Base-by-base conservation (phyloP, 768 basidiomycete species). In the Asterophora parasitica region DNA sequence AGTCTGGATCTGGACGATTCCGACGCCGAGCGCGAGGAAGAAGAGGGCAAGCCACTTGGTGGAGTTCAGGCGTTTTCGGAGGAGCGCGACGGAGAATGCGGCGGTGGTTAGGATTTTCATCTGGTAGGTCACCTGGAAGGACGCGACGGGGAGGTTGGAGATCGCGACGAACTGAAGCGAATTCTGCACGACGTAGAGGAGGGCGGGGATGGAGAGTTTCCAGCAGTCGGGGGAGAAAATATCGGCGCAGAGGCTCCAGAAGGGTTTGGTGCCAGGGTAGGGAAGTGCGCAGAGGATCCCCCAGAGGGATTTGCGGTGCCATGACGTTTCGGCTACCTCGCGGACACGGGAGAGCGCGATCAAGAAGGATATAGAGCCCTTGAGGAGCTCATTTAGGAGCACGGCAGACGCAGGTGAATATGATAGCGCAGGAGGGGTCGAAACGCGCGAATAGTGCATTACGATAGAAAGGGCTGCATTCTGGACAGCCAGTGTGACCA, bases 51-150 rank as follows among this genome's bases (percentile, higher is more conserved):
- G 64, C 95, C 96, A 98, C 62, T 97, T 93, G 2, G 75, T 75
- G 0, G 76, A 66, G 26, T 75, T 75, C 33, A 98, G 73, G 58
- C 76, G 79, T 61, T 76, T 88, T 34, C 92, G 82, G 12, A 95
- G 79, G 51, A 97, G 76, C 2, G 80, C 67, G 46, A 95, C 92
- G 36, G 89, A 91, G 65, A 94, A 94, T 42, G 87, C 91, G 16
- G 92, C 94, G 12, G 93, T 97, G 41, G 93, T 97, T 47, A 97
- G 77, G 63, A 97, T 97, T 68, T 97, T 97, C 93, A 97, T 94
- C 68, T 97, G 93, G 65, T 97, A 95, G 7, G 89, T 90, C 53
- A 97, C 92, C 65, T 98, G 95, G 71, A 97, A 99, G 2, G 95
- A 92, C 11, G 96, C 95, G 44, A 92, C 94, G 32, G 92, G 91